Evolutionary conservation across 1,139 yeast genomes (phyloP), one percentile per base, ranked within the genome.

Genomic region (Taphrina deformans): DNA sequence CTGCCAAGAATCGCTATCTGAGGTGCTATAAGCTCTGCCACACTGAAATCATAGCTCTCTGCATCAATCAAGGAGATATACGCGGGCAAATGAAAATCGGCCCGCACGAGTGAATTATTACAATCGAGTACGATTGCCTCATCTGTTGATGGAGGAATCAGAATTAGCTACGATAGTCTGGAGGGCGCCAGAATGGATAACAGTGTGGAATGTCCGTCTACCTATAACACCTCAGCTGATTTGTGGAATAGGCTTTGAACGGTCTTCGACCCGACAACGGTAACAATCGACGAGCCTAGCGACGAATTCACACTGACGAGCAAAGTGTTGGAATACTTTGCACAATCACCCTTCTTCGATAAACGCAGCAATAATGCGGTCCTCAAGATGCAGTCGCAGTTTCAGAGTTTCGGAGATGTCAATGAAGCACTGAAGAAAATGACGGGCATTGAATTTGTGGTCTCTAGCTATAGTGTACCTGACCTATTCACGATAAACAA

Each of bases 281-380:
- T 59, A 38, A 18, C 41, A 38, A 3, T 29, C 6, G 2, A 18
- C 35, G 44, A 18, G n/a, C 38, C 10, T 24, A 14, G 31, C 55
- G 12, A 5, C 14, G 3, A 27, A 18, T 1, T 7, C 26, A 18
- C 16, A 12, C 29, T 26, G 23, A 18, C 21, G n/a, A 38, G 6
- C 2, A 7, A 10, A 69, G 71, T 93, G 1, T 80, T 93, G 21
- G 99, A 93, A 69, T 93, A 93, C 76, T 91, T 95, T 74, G 80
- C 97, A 3, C 89, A 89, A 70, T 89, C 96, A 3, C 99, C 99
- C 1, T 95, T 93, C 76, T 93, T 88, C 74, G 98, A 93, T 74
- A 83, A 97, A 70, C 85, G 96, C 0, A 88, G 97, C 59, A 93
- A 91, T 75, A 93, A 93, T 76, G 98, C 92, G 75, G 95, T 90